A percentile compares a stretch with the other conserved stretches of the same genome.
These are phyloP conservation scores for Amaranthus palmeri DNA, from an alignment of 148 eudicot genomes.

Conservation along the genomic window DNA sequence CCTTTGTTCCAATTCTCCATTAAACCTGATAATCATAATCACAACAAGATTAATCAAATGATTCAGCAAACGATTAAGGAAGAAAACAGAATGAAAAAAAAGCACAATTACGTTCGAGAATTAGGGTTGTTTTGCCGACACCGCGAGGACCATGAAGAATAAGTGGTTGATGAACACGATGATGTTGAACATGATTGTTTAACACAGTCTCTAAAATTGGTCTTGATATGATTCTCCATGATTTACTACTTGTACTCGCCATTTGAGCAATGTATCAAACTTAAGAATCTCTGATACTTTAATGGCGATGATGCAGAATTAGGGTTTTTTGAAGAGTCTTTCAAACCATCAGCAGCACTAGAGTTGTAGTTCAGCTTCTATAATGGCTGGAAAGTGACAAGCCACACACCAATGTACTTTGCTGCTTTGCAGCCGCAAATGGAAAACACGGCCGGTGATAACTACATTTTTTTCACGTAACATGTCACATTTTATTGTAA, in stretches of 20 bases:
- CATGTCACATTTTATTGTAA: no score
- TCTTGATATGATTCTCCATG: constrained; percentile 81
- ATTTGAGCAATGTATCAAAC: not conserved
- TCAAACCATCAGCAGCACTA: no score
- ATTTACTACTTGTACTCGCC: constrained; percentile 22
- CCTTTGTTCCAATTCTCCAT: constrained; percentile 78
- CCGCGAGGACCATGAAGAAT: constrained; percentile 96
- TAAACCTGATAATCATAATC: constrained; percentile 39
- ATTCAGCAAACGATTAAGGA: no score
- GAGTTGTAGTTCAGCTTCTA: no score
- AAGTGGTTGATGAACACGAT: constrained; percentile 83
- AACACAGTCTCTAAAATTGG: constrained; percentile 75
- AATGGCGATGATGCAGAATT: no score
- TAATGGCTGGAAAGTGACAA: no score
- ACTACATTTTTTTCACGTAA: no score
- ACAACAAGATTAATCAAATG: not conserved
- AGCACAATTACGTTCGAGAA: constrained; percentile 58
- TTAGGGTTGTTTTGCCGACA: constrained; percentile 91
- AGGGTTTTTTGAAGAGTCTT: no score
- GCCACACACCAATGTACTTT: no score
- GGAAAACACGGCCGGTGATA: no score
- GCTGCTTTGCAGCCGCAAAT: no score
- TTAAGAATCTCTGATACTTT: not conserved
- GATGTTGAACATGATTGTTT: constrained; percentile 86
- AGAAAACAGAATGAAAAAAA: not conserved